Evolutionary conservation across 805 yeast species (phyloP).

Genomic region (Metschnikowia rubicola): DNA sequence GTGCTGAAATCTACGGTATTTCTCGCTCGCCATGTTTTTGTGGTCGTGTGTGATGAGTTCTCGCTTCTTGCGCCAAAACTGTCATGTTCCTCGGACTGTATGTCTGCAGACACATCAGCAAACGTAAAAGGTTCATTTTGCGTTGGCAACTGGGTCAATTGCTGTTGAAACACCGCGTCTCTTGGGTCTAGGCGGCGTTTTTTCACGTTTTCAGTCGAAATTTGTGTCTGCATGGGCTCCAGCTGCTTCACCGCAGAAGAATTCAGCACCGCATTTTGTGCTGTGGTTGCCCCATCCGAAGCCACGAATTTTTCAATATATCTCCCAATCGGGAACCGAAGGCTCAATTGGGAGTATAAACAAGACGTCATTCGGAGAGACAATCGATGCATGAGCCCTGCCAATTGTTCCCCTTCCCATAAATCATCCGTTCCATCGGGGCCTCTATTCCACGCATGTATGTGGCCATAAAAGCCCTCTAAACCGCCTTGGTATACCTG

Average conservation of each 20-base stretch:
- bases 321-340: conserved; percentile 3
- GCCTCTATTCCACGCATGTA: conserved; percentile 1
- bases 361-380: conserved; percentile 1
- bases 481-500: conserved; percentile 4
- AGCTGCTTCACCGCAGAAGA: not conserved
- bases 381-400: conserved; percentile 3
- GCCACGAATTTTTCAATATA: not conserved
- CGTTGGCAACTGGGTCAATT: not conserved
- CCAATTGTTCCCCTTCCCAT: not conserved
- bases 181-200: conserved; percentile 5
- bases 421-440: not conserved
- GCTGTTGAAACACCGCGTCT: conserved; percentile 3
- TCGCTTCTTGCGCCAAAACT: not conserved
- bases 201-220: not conserved
- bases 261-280: not conserved
- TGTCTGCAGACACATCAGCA: no score
- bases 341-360: conserved; percentile 1
- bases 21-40: not conserved
- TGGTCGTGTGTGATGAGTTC: not conserved
- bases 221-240: not conserved
- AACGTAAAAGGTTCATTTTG: no score
- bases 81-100: no score
- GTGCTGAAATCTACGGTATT: not conserved
- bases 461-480: conserved; percentile 12
- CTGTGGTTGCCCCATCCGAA: not conserved